These are phyloP conservation scores for Harrya chromipes DNA, from an alignment of 768 basidiomycete genomes.

Conservation along the genomic window DNA sequence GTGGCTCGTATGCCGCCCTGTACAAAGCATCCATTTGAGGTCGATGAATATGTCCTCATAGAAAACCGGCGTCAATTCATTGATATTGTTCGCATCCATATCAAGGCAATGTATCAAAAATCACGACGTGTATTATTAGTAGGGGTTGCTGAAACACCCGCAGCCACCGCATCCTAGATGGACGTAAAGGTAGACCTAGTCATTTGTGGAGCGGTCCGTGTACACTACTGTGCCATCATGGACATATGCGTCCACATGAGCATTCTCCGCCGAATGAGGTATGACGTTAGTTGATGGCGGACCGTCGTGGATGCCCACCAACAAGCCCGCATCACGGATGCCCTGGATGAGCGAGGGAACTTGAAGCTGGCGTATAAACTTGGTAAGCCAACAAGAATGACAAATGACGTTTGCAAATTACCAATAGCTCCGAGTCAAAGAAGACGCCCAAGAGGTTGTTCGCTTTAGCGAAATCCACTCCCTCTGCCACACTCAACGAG, in stretches of 20 bases:
- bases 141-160: neutral
- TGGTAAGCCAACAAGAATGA: slow-evolving; percentile 12
- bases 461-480: slow-evolving; percentile 87
- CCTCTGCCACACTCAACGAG: slow-evolving; percentile 74
- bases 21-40: slow-evolving; percentile 65
- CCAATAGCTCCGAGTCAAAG: slow-evolving; percentile 83
- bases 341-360: slow-evolving; percentile 89
- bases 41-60: slow-evolving; percentile 2
- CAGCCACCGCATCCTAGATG: slow-evolving; percentile 24
- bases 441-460: slow-evolving; percentile 94
- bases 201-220: slow-evolving; percentile 57
- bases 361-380: slow-evolving; percentile 45
- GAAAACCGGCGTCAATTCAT: slow-evolving; percentile 9
- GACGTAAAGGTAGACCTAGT: slow-evolving; percentile 33
- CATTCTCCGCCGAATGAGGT: slow-evolving; percentile 40
- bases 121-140: slow-evolving; percentile 13
- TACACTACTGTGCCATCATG: slow-evolving; percentile 64
- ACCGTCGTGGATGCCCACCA: slow-evolving; percentile 81
- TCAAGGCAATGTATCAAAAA: slow-evolving; percentile 24
- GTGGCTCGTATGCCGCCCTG: slow-evolving; percentile 65
- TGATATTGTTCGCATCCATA: slow-evolving; percentile 13
- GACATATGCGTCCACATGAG: slow-evolving; percentile 66
- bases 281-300: slow-evolving; percentile 39
- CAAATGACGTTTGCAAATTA: slow-evolving; percentile 36
- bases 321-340: slow-evolving; percentile 82